These are phyloP conservation scores for Zizania palustris DNA, from an alignment of 202 grass and related monocot genomes.

Conservation along the genomic window DNA sequence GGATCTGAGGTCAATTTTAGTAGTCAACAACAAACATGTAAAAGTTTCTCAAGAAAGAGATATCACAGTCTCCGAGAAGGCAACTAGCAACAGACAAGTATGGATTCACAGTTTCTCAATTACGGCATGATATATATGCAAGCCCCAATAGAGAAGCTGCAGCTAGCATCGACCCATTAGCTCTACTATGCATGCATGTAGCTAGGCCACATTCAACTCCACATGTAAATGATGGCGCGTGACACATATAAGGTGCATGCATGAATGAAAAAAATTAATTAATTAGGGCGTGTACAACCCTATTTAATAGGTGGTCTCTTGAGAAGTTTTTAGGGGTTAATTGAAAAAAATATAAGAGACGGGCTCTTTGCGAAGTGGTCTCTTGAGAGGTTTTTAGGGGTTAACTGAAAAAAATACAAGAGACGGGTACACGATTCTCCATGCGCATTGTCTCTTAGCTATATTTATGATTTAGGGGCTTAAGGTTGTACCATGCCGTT, in stretches of 20 bases:
- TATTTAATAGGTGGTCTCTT: too few relatives aligned
- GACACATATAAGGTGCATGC: neutral
- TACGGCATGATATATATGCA: conserved; percentile 32
- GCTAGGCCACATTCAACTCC: conserved; percentile 18
- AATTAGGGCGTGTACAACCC: conserved; percentile 8
- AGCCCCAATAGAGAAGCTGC: conserved; percentile 19
- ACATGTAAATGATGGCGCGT: conserved; percentile 32
- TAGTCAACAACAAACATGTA: conserved; percentile 49
- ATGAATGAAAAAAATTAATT: conserved; percentile 12
- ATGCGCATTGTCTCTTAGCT: too few relatives aligned
- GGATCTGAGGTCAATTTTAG: conserved; percentile 48
- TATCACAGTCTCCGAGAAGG: conserved; percentile 52
- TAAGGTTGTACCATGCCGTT: too few relatives aligned
- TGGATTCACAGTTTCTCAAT: conserved; percentile 16
- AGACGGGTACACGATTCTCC: too few relatives aligned
- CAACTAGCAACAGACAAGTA: conserved; percentile 54
- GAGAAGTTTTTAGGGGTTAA: too few relatives aligned
- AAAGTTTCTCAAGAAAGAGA: conserved; percentile 50
- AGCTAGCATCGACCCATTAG: conserved; percentile 19
- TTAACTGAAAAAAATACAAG: too few relatives aligned
- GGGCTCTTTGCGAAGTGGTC: too few relatives aligned
- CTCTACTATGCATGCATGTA: neutral
- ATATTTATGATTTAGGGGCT: too few relatives aligned
- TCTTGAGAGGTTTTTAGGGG: too few relatives aligned
- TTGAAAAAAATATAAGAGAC: too few relatives aligned